A percentile compares a stretch with the other conserved stretches of the same genome.
Evolutionary conservation across 257 asterid species (phyloP).

Genomic region (Sherardia arvensis): DNA sequence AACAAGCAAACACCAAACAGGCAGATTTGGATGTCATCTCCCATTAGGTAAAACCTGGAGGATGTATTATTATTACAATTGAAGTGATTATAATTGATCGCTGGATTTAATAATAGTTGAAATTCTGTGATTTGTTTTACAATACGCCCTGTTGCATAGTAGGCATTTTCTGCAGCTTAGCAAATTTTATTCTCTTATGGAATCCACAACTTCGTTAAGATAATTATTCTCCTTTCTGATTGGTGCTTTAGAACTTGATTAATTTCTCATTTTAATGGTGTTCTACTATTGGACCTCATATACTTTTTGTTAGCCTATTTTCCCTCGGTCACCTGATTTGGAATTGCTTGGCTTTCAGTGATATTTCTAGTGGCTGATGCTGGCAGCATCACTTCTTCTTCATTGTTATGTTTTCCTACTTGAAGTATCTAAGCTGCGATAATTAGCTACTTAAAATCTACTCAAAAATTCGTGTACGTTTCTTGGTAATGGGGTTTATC

Average conservation of each 20-base stretch:
- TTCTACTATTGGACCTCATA: neutral
- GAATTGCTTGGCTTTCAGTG: neutral
- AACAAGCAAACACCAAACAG: constrained; percentile 93
- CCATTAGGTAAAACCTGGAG: constrained; percentile 51
- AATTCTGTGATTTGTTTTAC: no score
- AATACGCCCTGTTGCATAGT: no score
- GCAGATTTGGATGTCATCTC: constrained; percentile 97
- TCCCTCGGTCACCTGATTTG: neutral
- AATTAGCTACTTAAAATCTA: neutral
- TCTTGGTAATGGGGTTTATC: neutral
- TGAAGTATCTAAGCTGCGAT: neutral
- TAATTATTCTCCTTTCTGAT: no score
- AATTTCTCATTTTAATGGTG: neutral
- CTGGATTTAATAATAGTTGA: neutral
- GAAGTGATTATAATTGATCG: neutral
- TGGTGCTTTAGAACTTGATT: no score
- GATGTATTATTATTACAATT: neutral
- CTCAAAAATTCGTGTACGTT: neutral
- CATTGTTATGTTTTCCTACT: neutral
- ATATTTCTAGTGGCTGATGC: no score
- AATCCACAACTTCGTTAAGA: no score
- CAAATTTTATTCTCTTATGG: neutral
- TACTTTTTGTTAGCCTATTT: neutral
- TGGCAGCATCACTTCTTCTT: neutral
- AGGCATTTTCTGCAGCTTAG: neutral